Base-by-base conservation (phyloP, 225 moss, liverwort and hornwort genomes). In the Pseudisothecium myosuroides region DNA sequence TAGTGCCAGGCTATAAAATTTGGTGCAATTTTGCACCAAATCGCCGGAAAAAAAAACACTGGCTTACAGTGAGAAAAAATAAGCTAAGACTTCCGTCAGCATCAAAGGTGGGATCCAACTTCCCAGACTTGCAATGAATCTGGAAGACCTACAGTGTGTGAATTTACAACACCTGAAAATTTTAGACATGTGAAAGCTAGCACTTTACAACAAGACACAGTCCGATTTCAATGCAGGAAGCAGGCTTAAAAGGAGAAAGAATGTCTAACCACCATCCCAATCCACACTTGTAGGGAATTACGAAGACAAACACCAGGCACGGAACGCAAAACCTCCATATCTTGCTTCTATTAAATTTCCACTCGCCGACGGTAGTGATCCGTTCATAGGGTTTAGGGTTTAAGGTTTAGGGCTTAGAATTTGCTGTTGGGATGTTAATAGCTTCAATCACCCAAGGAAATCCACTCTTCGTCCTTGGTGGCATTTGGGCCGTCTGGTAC, bases 391-490 rank as follows among this genome's bases (percentile, higher is more conserved):
- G 50, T 47, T 80, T 13, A 31, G 23, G n/a, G 41, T 29, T 32
- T 23, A 17, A 12, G 12, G 36, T 23, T 45, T 11, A 49, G 29
- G 39, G 19, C 19, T 47, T 43, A 60, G 47, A 10, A 13, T 34
- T 73, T 27, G 20, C 56, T 72, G 56, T 34, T 19, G 26, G 32
- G n/a, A 64, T 67, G 61, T 43, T 76, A 8, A 52, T 37, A 69
- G 45, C 82, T 88, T 87, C 76, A 63, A 66, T 60, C 87, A 81
- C 80, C 80, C 56, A 63, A 55, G 29, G 83, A 78, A 47, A 85
- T 85, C 87, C 90, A 92, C 69, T 89, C 88, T 74, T 90, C 85
- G 47, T 88, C 86, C 67, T 92, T 86, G 24, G 87, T 80, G 76
- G 22, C n/a, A 60, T 82, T 27, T 32, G 52, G 37, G 32, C 10